phyloP scores from a whole-genome alignment of 441 rosid genomes.

The Aleurites moluccanus region DNA sequence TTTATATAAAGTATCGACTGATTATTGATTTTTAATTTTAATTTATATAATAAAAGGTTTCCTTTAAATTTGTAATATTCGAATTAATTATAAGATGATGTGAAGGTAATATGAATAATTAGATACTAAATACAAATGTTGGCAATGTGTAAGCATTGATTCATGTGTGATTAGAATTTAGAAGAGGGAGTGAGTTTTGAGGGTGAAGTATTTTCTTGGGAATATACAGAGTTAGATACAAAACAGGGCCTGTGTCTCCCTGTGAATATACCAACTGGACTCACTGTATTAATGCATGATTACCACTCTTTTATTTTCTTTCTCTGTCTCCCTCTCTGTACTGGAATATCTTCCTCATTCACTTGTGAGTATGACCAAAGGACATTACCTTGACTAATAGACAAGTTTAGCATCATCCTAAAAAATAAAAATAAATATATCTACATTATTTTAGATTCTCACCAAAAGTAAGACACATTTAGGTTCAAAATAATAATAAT shows the following conservation, averaged over 20 bases:
- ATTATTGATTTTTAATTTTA: too few species aligned
- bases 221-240: constrained; percentile 1
- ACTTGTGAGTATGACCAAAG: background rate
- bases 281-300: background rate
- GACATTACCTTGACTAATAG: background rate
- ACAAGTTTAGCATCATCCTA: background rate
- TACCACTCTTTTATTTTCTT: background rate
- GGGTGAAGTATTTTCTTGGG: constrained; percentile 1
- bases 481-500: too few species aligned
- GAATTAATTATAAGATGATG: too few species aligned
- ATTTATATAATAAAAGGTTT: too few species aligned
- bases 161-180: background rate
- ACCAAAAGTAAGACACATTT: too few species aligned
- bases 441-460: too few species aligned
- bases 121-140: too few species aligned
- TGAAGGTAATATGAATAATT: too few species aligned
- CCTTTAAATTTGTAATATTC: too few species aligned
- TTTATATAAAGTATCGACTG: too few species aligned
- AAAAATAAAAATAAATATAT: too few species aligned
- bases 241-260: background rate
- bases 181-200: too few species aligned
- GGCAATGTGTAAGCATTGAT: background rate
- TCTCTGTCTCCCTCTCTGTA: background rate
- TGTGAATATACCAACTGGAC: background rate
- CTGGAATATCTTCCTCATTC: background rate